Base-by-base conservation (phyloP, 192 early-diverging fungal species). In the Obelidium mucronatum region DNA sequence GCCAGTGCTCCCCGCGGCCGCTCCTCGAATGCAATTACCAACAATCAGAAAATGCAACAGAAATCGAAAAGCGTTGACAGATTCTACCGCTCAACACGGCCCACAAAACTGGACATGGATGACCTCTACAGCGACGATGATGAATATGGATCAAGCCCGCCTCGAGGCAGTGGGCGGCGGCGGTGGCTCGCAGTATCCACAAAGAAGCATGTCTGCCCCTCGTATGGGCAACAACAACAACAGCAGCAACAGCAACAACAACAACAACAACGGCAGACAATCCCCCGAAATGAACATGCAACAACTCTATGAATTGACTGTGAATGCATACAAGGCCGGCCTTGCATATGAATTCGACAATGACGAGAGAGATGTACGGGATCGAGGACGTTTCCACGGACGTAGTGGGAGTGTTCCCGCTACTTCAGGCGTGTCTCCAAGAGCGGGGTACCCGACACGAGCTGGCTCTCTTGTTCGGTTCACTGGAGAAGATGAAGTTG, bases 281-380 rank as follows among this genome's bases (percentile, higher is more conserved):
- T 30, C 56, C 31, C 61, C 30, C 35, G 61, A 39, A 33, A 63
- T 63, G 53, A 30, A 28, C 15, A 35, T 40, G 19, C 58, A 74
- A 62, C 58, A 74, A 63, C 58, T 74, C 1, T 74, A 74, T 37
- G 72, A 74, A 40, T 35, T 74, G 60, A 74, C 72, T 6, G 72
- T 74, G 28, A 60, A 74, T 19, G 72, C 72, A 24, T 74, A 62
- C 31, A 48, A 74, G n/a, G 72, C 72, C 1, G 72, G 59, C 13
- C 60, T 74, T 40, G 72, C 72, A 15, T 52, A 73, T 37, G 70
- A 73, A 1, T n/a, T n/a, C n/a, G 55, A 40, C 2, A 59, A 48
- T 26, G 60, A 74, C 4, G 72, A 74, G 24, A 31, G 72, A 1
- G 39, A n/a, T 13, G 17, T 15, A 33, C 69, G 69, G 4, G 33